Evolutionary conservation across 306 rosid species (phyloP), one percentile per base, ranked within the genome.

Genomic region (Oemleria cerasiformis): DNA sequence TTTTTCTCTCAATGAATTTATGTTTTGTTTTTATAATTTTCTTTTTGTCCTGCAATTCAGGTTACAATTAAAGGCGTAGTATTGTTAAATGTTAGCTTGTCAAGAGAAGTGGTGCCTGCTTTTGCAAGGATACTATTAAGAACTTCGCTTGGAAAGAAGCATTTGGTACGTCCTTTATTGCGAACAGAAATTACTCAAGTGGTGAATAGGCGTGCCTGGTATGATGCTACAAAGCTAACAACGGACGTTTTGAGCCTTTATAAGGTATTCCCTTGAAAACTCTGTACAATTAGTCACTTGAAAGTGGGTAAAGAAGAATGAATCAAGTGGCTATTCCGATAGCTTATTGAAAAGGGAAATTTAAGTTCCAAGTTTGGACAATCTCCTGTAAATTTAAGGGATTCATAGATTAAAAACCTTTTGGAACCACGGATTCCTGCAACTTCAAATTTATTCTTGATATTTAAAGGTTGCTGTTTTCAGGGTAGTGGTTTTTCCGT

Each of bases 91-190:
- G 96, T 88, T 77, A 85, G 88, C 81, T 85, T 92, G 76, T 82
- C 97, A 40, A 88, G 97, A 82, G 97, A 90, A 77, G 90, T 92
- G 58, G 97, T 92, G 78, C 98, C 98, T 58, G 84, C 90, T 73
- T 90, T 92, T 83, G 98, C 97, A 21, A 90, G 97, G 82, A 92
- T 92, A 79, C 90, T 90, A 66, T 75, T 92, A 72, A 92, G 91
- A 59, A 90, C 98, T 45, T 88, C 97, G 65, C 96, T 90, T 25
- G 98, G 98, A 65, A 92, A 90, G 83, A 90, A 91, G 84, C 97
- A 92, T 77, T 73, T 90, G 80, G 98, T 92, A 68, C 96, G 96
- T 51, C 92, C 98, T 65, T 80, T 92, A 53, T 82, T 92, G 42
- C 87, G 98, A 73, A 88, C 88, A 15, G 97, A 92, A 84, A 85